Conservation (phyloP, 306 rosid genomes). For the Begonia masoniana region DNA sequence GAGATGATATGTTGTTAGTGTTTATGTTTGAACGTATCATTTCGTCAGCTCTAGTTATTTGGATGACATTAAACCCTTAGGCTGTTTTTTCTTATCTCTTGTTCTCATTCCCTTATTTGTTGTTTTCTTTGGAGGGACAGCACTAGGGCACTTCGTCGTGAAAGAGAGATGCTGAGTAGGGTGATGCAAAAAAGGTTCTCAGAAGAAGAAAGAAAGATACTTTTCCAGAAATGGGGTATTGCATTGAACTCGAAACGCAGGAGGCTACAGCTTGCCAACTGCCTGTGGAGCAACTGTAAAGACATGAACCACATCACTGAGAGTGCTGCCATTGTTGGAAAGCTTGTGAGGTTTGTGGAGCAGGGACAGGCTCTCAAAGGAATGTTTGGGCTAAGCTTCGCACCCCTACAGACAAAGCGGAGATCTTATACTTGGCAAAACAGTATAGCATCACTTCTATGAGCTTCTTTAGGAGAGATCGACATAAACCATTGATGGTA, state of each 20-base stretch:
- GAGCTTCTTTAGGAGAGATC: constrained; percentile 2
- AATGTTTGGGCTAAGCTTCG: constrained; percentile 90
- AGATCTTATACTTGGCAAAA: constrained; percentile 59
- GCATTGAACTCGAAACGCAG: constrained; percentile 72
- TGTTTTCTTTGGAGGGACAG: constrained; percentile 33
- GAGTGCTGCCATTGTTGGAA: constrained; percentile 75
- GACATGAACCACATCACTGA: constrained; percentile 50
- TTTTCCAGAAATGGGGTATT: constrained; percentile 68
- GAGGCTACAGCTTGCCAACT: constrained; percentile 62
- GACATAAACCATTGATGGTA: not conserved
- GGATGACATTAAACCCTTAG: no score
- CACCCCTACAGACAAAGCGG: constrained; percentile 38
- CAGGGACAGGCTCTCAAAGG: constrained; percentile 73
- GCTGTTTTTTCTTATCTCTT: no score
- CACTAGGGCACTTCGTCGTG: constrained; percentile 49
- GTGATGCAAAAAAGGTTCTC: constrained; percentile 72
- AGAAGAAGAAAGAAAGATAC: constrained; percentile 45
- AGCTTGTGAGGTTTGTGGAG: constrained; percentile 64
- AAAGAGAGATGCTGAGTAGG: constrained; percentile 64
- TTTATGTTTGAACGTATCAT: no score
- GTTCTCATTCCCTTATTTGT: not conserved
- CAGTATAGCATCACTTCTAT: constrained; percentile 34
- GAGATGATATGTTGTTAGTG: no score
- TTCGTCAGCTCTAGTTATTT: no score
- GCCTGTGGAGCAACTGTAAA: constrained; percentile 47